Conservation (phyloP, 2,329 filamentous ascomycete genomes). For the Fusarium newnesense region DNA sequence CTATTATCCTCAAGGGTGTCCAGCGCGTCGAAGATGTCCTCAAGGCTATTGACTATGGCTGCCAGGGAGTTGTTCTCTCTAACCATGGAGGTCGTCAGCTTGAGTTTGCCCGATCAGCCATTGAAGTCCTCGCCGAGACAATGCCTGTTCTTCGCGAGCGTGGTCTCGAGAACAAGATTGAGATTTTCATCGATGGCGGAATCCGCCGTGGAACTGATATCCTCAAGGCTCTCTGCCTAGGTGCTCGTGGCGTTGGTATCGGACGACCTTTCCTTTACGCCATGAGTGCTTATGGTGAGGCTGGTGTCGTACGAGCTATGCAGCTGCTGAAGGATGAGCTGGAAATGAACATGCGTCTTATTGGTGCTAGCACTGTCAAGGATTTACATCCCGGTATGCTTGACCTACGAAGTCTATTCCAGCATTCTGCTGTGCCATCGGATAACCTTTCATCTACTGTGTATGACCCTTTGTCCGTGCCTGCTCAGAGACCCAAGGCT, state of each 20-base stretch:
- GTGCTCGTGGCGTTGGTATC: slow-evolving; percentile 92
- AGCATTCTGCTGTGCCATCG: slow-evolving; percentile 60
- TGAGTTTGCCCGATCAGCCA: slow-evolving; percentile 87
- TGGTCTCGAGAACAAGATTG: slow-evolving; percentile 79
- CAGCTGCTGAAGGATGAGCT: slow-evolving; percentile 94
- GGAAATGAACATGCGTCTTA: slow-evolving; percentile 98
- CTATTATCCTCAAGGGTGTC: slow-evolving; percentile 95
- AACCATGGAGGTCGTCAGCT: slow-evolving; percentile 97
- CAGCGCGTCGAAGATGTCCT: slow-evolving; percentile 96
- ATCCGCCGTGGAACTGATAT: slow-evolving; percentile 92
- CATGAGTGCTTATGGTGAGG: slow-evolving; percentile 90
- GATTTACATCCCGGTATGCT: slow-evolving; percentile 85
- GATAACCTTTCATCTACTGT: slow-evolving; percentile 61
- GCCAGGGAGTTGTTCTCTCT: slow-evolving; percentile 90
- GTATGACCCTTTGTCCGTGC: slow-evolving; percentile 65
- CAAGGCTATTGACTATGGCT: slow-evolving; percentile 81
- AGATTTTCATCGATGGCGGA: slow-evolving; percentile 92
- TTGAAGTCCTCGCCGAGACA: slow-evolving; percentile 93
- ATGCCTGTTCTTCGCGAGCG: slow-evolving; percentile 84
- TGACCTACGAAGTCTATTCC: slow-evolving; percentile 76
- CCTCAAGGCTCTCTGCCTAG: slow-evolving; percentile 92
- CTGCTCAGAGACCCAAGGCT: slow-evolving; percentile 60
- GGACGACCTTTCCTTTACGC: slow-evolving; percentile 95
- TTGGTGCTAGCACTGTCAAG: slow-evolving; percentile 79
- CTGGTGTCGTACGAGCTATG: slow-evolving; percentile 92